Evolutionary conservation across 768 basidiomycete species (phyloP), one percentile per base, ranked within the genome.

Genomic region (Mycena filopes): DNA sequence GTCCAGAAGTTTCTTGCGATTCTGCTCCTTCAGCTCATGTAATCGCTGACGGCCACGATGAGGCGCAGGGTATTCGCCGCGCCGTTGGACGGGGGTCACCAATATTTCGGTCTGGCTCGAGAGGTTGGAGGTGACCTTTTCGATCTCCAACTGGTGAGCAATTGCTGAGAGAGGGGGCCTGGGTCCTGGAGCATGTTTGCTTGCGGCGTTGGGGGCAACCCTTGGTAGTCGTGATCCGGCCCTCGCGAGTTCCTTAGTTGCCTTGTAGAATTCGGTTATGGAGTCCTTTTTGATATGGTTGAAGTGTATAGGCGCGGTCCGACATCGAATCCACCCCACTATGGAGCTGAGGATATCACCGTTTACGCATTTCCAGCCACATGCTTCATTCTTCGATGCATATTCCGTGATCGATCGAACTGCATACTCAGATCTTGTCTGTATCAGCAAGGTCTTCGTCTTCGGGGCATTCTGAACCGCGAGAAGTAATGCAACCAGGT

Each of bases 401-500:
- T 31, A 57, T 4, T 45, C 16, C 10, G 16, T 36, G 20, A 57
- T 42, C 4, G 55, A 57, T 21, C 42, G 41, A 23, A 57, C 36
- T 7, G 42, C 55, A n/a, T 57, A 57, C 25, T 46, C 55, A 21
- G 55, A 57, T 36, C 43, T 46, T 31, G 55, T 46, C n/a, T 26
- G 21, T 21, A 57, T 31, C 23, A n/a, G 11, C 7, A 55, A 40
- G 20, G 11, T 57, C 20, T 46, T 45, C 1, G 55, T 46, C n/a
- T 33, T 33, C n/a, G 55, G 43, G 8, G 55, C 41, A 6, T 33
- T 6, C 12, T 33, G 33, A 12, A 33, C 7, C 33, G 33, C 33
- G 33, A 33, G 33, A 33, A 56, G 41, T 8, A 56, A 26, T 2
- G 55, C 55, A 2, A 56, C 26, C 3, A 56, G 26, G 10, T 56